Conservation (phyloP, 306 rosid species). For the Malus orientalis region DNA sequence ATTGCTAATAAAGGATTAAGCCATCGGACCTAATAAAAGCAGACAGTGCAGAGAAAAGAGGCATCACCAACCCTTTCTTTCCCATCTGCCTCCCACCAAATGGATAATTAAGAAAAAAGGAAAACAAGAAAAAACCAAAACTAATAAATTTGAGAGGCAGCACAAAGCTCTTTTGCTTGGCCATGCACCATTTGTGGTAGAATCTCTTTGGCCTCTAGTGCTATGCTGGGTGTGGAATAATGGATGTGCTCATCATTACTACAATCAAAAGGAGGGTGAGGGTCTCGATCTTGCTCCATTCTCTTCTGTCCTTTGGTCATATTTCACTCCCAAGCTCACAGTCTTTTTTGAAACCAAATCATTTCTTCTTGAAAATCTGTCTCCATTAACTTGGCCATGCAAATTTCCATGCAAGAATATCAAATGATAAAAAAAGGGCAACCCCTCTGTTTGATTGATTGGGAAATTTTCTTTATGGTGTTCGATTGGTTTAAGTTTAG, state of each 20-base stretch:
- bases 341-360: constrained; percentile 43
- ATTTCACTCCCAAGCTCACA: constrained; percentile 30
- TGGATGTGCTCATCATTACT: constrained; percentile 56
- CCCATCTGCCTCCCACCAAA: constrained; percentile 26
- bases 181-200: constrained; percentile 26
- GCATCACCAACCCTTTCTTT: constrained; percentile 5
- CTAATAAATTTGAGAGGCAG: constrained; percentile 14
- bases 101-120: constrained; percentile 15
- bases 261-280: constrained; percentile 29
- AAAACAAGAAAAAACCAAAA: constrained; percentile 10
- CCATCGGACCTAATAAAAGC: not conserved
- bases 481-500: not conserved
- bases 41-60: constrained; percentile 1
- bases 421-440: not conserved
- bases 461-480: not conserved
- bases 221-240: constrained; percentile 18
- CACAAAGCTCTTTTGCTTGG: constrained; percentile 26
- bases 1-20: not conserved
- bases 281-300: constrained; percentile 23
- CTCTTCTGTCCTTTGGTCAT: constrained; percentile 21
- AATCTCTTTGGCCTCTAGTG: constrained; percentile 26
- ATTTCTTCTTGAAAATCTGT: constrained; percentile 67
- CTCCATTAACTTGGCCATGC: constrained; percentile 61
- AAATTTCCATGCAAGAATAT: constrained; percentile 49
- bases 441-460: not conserved